Percentiles rank a stretch among this genome's conserved stretches.
Evolutionary conservation across 1,284 basidiomycete genomes (phyloP).

Genomic region (Marasmius fiardii): DNA sequence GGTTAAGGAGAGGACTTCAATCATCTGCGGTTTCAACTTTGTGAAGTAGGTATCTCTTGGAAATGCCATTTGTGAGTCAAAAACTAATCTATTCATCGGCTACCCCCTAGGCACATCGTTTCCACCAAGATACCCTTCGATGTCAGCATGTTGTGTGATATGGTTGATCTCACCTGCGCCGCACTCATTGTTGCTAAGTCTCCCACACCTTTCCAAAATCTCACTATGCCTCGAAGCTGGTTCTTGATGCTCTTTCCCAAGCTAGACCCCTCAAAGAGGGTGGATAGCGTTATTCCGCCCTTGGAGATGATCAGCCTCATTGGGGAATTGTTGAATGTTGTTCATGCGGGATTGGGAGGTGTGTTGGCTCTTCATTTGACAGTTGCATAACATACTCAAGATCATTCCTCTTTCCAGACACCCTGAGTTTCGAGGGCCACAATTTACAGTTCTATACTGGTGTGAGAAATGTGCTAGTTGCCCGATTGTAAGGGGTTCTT

Average conservation of each 20-base stretch:
- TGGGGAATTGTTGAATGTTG: background rate
- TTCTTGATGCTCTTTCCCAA: background rate
- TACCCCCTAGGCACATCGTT: background rate
- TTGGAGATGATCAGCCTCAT: conserved; percentile 1
- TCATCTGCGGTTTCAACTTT: background rate
- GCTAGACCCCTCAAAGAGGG: background rate
- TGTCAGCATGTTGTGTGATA: background rate
- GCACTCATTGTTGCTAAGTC: background rate
- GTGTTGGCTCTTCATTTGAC: background rate
- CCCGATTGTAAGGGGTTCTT: background rate
- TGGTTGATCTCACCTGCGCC: background rate
- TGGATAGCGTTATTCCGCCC: background rate
- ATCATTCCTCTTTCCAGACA: background rate
- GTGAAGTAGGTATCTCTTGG: background rate
- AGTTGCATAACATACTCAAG: background rate
- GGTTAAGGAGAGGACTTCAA: background rate
- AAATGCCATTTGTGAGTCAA: background rate
- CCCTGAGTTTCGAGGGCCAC: background rate
- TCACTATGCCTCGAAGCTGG: conserved; percentile 2
- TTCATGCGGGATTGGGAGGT: background rate
- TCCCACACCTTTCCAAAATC: background rate
- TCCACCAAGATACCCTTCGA: background rate
- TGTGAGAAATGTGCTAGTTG: background rate
- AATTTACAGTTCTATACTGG: background rate
- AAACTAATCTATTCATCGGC: background rate